A percentile compares a stretch with the other conserved stretches of the same genome.
Conservation (phyloP, 768 basidiomycete genomes). For the Amanita molliuscula region DNA sequence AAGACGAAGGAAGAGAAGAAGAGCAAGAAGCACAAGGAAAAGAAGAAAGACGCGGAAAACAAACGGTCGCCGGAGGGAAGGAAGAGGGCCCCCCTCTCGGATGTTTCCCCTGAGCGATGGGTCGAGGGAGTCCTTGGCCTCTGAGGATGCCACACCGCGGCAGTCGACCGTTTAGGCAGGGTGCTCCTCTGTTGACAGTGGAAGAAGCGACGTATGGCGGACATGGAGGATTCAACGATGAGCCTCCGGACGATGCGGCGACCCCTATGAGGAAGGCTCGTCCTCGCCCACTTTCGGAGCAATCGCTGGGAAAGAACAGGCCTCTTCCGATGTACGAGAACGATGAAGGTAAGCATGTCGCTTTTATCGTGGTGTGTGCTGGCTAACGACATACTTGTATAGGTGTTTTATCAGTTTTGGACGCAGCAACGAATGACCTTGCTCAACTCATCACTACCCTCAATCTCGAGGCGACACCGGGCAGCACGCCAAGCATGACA, state of each 20-base stretch:
- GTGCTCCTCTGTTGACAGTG: constrained; percentile 24
- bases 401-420: constrained; percentile 62
- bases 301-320: constrained; percentile 37
- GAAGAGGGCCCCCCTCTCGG: constrained; percentile 41
- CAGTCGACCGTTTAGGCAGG: background rate
- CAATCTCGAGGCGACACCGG: constrained; percentile 73
- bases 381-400: background rate
- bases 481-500: constrained; percentile 35
- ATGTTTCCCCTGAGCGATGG: constrained; percentile 48
- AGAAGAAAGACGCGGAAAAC: constrained; percentile 28
- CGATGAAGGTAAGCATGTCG: constrained; percentile 34
- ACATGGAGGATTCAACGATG: constrained; percentile 23
- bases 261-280: constrained; percentile 40
- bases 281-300: constrained; percentile 55
- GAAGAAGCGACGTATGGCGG: constrained; percentile 48
- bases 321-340: constrained; percentile 42
- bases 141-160: constrained; percentile 3
- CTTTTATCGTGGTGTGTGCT: background rate
- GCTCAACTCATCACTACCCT: constrained; percentile 70
- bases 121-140: constrained; percentile 7
- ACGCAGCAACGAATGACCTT: constrained; percentile 72
- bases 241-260: constrained; percentile 12
- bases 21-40: constrained; percentile 15
- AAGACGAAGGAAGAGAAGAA: constrained; percentile 20
- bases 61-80: constrained; percentile 39